Evolutionary conservation across 306 rosid genomes (phyloP).

Genomic region (Mimosa pudica): DNA sequence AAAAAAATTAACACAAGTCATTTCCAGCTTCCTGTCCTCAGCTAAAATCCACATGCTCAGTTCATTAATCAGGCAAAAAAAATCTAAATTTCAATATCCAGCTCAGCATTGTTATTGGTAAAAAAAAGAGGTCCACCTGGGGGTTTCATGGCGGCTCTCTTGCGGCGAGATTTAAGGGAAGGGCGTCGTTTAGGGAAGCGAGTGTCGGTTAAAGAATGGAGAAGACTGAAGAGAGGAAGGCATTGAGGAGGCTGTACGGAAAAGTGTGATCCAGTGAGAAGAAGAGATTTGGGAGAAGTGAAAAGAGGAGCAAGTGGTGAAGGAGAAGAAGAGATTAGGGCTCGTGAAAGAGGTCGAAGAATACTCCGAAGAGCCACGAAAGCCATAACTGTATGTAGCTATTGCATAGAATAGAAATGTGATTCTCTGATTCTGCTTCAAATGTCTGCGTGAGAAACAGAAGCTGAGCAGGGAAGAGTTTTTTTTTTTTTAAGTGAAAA

Average conservation of each 20-base stretch:
- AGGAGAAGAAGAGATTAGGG: slow-evolving; percentile 1
- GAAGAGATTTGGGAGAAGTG: slow-evolving; percentile 26
- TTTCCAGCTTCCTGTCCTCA: too few species aligned
- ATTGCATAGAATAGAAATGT: neutral
- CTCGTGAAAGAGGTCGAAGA: slow-evolving; percentile 42
- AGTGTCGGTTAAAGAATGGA: slow-evolving; percentile 83
- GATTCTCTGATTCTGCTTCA: neutral
- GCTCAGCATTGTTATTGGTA: too few species aligned
- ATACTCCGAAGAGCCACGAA: slow-evolving; percentile 60
- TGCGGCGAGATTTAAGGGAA: slow-evolving; percentile 63
- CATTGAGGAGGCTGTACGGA: slow-evolving; percentile 45
- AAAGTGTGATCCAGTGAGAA: slow-evolving; percentile 22
- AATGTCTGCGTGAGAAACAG: neutral
- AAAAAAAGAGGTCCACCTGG: too few species aligned
- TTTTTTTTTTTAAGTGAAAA: too few species aligned
- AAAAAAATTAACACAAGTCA: too few species aligned
- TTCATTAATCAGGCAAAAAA: too few species aligned
- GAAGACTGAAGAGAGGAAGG: slow-evolving; percentile 48
- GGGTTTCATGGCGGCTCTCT: slow-evolving; percentile 75
- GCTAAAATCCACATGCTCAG: too few species aligned
- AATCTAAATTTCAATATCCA: too few species aligned
- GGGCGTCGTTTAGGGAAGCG: slow-evolving; percentile 86
- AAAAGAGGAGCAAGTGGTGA: slow-evolving; percentile 34
- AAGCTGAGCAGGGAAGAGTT: neutral
- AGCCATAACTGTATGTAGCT: slow-evolving; percentile 46